Conservation (phyloP, 306 rosid species). For the Gillenia trifoliata region DNA sequence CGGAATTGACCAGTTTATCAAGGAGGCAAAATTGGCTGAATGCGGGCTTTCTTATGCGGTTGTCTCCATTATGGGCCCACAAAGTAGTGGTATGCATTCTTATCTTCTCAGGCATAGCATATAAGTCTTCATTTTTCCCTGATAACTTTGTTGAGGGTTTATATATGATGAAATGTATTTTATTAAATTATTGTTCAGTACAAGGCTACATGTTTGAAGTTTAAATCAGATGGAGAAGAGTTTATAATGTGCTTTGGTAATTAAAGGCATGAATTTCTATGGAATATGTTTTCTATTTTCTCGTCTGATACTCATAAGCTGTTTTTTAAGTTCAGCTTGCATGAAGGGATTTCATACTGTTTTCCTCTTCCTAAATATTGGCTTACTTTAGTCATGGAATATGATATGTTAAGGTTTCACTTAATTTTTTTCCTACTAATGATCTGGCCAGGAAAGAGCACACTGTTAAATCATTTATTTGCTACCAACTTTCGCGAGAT, state of each 20-base stretch:
- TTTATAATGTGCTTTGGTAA: conserved; percentile 2
- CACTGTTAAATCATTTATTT: conserved; percentile 75
- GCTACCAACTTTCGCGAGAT: conserved; percentile 88
- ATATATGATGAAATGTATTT: background rate
- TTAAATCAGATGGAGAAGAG: background rate
- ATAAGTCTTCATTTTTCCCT: background rate
- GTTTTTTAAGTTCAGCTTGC: background rate
- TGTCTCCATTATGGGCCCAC: conserved; percentile 98
- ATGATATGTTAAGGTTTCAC: conserved; percentile 8
- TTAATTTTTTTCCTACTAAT: background rate
- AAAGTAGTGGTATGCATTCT: conserved; percentile 86
- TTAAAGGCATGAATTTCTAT: conserved; percentile 9
- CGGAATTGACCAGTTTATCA: conserved; percentile 69
- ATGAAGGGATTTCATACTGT: background rate
- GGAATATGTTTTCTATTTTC: background rate
- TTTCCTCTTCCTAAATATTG: background rate
- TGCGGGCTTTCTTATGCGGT: conserved; percentile 97
- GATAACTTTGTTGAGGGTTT: background rate
- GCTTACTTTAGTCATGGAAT: background rate
- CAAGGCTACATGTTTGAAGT: background rate
- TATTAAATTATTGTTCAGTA: background rate
- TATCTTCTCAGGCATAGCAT: conserved; percentile 15
- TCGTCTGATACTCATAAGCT: background rate
- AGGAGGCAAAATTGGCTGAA: conserved; percentile 76
- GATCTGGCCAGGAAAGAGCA: conserved; percentile 81